Evolutionary conservation across 495 filamentous ascomycete genomes (phyloP), one percentile per base, ranked within the genome.

Genomic region (Aspergillus steynii): DNA sequence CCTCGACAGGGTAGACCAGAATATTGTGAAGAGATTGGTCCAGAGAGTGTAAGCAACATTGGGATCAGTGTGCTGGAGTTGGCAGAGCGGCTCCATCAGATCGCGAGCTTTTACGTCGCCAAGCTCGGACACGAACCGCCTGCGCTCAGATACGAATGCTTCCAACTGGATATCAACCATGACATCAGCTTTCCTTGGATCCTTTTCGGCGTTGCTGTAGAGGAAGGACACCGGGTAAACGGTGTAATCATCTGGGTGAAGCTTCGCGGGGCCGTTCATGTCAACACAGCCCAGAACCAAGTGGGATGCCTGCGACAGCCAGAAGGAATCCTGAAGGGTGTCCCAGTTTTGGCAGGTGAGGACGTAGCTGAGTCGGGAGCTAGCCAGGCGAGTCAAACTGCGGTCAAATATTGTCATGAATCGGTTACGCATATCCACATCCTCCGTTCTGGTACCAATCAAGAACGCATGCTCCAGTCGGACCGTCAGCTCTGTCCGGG

Each of bases 331-430:
- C 4, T 84, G 85, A 42, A 99, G 81, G 0, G 90, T 93, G 69
- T 97, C 96, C 96, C 96, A 99, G 65, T 97, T 97, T 71, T 99
- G 96, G n/a, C 88, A 89, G 4, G 86, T 83, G 52, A 99, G 79
- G 5, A 98, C 89, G 74, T 97, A 98, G 60, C 86, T 88, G 25
- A 98, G 77, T 48, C 96, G 85, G 50, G 88, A 89, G 68, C 89
- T 96, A 9, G 93, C 92, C 26, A 91, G 88, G 59, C 91, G 90
- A 4, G 91, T 93, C 61, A 97, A 78, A 71, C 90, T 96, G 65
- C 87, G 88, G 74, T 98, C 94, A 60, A 98, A 97, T 62, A 99
- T 96, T 27, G 80, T 82, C 85, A 97, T 89, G 76, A 98, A 98
- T 31, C 94, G 88, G 67, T 96, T 96, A 29, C 96, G 89, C 93